Base-by-base conservation (phyloP, 2,329 filamentous ascomycete genomes). In the Aspergillus sp. region DNA sequence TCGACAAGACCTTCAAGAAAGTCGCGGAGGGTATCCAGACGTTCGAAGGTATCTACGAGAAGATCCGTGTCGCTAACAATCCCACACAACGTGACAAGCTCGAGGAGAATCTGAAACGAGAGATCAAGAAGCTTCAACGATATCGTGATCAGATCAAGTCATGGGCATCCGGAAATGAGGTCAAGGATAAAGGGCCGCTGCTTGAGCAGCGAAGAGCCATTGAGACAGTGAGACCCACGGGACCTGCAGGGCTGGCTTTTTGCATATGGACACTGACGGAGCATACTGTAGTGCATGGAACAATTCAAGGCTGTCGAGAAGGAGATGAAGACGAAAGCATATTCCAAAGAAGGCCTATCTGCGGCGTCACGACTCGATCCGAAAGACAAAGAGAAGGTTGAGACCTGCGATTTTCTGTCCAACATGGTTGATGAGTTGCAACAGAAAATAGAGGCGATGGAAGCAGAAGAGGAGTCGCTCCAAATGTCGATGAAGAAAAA, bases 221-320 rank as follows among this genome's bases (percentile, higher is more conserved):
- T 77, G 95, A 99, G 83, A 96, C 93, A 81, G 93, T 98, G 66
- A 56, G 74, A 26, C 32, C 58, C 52, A 48, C 38, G 50, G 32
- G 44, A 54, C 56, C 49, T 52, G n/a, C n/a, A 24, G 18, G 9
- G 20, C 6, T 26, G 32, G 51, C 11, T 30, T 22, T 32, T 34
- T n/a, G 62, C 71, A 1, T 30, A 30, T 11, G 8, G 74, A 72
- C n/a, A 36, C 34, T 36, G 34, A 75, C 63, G 26, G 45, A 45
- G 48, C 26, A 30, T 30, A 30, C 53, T 52, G 49, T 47, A 79
- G 73, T 78, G 75, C 78, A 99, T 99, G 95, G 95, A 99, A 79
- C 92, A 91, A 70, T 99, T 99, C 85, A 99, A 99, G 81, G 93
- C 93, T n/a, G 95, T 99, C 53, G 95, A 99, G 78, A 99, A 99